Evolutionary conservation across 129 eudicot species (phyloP), one percentile per base, ranked within the genome.

Genomic region (Ambrosia artemisiifolia): DNA sequence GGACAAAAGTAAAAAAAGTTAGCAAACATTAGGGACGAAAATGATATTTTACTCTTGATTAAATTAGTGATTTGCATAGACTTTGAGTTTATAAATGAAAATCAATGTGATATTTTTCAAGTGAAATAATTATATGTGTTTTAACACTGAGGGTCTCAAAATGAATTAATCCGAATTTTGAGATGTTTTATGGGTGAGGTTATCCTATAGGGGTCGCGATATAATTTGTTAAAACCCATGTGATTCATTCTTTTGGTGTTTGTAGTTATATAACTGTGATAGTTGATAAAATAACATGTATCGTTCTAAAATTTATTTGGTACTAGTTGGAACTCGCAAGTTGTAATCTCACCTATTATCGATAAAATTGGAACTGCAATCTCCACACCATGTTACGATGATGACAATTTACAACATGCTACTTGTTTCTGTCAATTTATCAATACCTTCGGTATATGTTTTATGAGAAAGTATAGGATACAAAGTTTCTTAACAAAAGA

Each of bases 141-240:
- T 16, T 44, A 43, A 66, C 24, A 13, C 19, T 42, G 6, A 43
- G 51, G 71, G 71, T 46, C 71, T 44, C 11, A 7, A 14, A 28
- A 11, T 70, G 20, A 13, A 46, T 28, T 10, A 35, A 12, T 11
- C 53, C 35, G 11, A 12, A 34, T 17, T 5, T 55, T 51, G 28
- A 11, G 28, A 20, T 7, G 8, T 3, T 20, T 38, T 70, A 34
- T 2, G 17, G 35, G 16, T 10, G 35, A 34, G 19, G 11, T 16
- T 24, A 70, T 54, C 35, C 10, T 71, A 3, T 9, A 56, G 38
- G 42, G 65, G 20, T 56, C 65, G 17, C 19, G 3, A 36, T 56
- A 55, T 55, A 71, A 55, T 24, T 56, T 42, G 5, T 35, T 40
- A 7, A 55, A 13, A 35, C 43, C 65, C 75, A 71, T 71, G 75